Percentiles rank a stretch among this genome's conserved stretches.
Conservation (phyloP, 208 protist genomes). For the Tritrichomonas musculus region DNA sequence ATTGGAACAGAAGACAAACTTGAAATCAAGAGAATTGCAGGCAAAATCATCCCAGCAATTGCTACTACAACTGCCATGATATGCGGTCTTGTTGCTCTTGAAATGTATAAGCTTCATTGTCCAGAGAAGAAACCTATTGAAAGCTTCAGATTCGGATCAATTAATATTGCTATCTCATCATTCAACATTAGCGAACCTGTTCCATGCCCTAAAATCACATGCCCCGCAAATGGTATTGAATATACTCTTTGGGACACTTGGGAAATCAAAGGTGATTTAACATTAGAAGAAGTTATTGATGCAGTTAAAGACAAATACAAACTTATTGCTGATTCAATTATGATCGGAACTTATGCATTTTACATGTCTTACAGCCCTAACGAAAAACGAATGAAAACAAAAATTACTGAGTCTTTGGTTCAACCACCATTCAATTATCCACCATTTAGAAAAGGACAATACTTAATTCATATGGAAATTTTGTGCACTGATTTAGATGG, state of each 20-base stretch:
- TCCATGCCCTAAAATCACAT: neutral
- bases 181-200: neutral
- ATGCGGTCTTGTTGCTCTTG: too few species aligned
- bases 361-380: neutral
- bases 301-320: neutral
- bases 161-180: neutral
- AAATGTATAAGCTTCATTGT: too few species aligned
- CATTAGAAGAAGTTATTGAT: neutral
- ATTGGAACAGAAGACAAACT: too few species aligned
- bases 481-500: neutral
- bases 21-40: too few species aligned
- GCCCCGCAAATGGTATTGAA: neutral
- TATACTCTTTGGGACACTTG: neutral
- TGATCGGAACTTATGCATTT: neutral
- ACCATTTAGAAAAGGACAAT: neutral
- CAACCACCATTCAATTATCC: neutral
- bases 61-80: constrained; percentile 99
- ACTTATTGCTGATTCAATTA: neutral
- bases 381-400: neutral
- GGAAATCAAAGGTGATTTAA: too few species aligned
- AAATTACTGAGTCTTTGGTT: neutral
- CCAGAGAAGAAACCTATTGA: constrained; percentile 61
- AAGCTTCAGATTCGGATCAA: neutral
- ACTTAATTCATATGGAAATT: neutral
- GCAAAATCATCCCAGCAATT: constrained; percentile 99